Evolutionary conservation across 495 filamentous ascomycete genomes (phyloP).

Genomic region (Hypoxylon fragiforme): DNA sequence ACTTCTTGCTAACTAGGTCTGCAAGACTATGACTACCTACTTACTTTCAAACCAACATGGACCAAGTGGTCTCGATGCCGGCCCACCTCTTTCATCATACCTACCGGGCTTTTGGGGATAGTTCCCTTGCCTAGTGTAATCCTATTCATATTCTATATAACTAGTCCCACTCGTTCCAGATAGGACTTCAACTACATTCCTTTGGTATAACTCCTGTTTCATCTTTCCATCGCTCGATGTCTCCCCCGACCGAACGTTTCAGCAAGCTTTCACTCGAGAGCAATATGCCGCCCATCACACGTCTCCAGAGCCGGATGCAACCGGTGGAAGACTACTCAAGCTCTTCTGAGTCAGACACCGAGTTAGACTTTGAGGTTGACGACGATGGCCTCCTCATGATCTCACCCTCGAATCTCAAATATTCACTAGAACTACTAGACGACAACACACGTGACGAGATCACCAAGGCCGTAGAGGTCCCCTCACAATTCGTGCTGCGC

Average conservation of each 20-base stretch:
- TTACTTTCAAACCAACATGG: conserved; percentile 20
- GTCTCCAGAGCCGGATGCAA: conserved; percentile 32
- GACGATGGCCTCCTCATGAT: conserved; percentile 38
- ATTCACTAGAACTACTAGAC: conserved; percentile 37
- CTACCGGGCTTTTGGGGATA: not conserved
- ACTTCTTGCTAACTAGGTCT: conserved; percentile 20
- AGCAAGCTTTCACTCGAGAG: conserved; percentile 47
- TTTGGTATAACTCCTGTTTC: conserved; percentile 24
- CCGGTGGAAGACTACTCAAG: conserved; percentile 34
- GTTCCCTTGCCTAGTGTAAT: conserved; percentile 6
- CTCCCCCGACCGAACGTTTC: conserved; percentile 42
- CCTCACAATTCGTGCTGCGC: conserved; percentile 47
- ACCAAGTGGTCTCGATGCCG: conserved; percentile 24
- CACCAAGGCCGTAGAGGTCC: conserved; percentile 30
- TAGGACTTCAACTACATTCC: conserved; percentile 1
- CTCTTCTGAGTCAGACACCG: conserved; percentile 26
- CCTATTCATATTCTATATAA: conserved; percentile 34
- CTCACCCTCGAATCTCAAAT: conserved; percentile 44
- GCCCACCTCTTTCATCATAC: conserved; percentile 22
- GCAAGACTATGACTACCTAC: conserved; percentile 18
- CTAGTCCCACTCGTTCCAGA: conserved; percentile 2
- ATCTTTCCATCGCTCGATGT: conserved; percentile 28
- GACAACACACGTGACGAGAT: conserved; percentile 29
- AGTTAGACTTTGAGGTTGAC: conserved; percentile 40
- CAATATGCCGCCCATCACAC: conserved; percentile 36